Base-by-base conservation (phyloP, 805 yeast species). In the Kodamaea jinghongensis region DNA sequence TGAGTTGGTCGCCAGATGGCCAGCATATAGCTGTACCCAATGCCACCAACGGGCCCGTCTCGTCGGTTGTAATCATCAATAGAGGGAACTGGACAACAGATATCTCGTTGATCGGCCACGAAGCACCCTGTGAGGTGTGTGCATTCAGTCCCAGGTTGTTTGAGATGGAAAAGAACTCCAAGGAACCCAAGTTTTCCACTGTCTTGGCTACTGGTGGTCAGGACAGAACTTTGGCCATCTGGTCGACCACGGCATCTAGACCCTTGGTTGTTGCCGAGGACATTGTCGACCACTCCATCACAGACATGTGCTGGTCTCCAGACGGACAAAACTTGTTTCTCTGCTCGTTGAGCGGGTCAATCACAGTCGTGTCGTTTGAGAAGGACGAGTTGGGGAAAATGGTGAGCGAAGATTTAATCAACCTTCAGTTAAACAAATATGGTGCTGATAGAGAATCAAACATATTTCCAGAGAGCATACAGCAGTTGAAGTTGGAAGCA, bases 201-300 rank as follows among this genome's bases (percentile, higher is more conserved):
- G 76, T 91, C 0, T 70, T 91, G n/a, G 96, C 97, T 2, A 85
- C 96, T 20, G 96, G 91, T 10, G 98, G 98, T 8, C 98, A 91
- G 61, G 99, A 91, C 61, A 81, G 86, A 52, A 76, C 89, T 1
- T 61, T 93, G 28, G 95, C 89, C 0, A 69, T 91, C 4, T 91
- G 99, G 99, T 81, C 81, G 52, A 91, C 96, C 0, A 63, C 76
- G 2, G 73, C 72, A 38, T 76, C 89, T 4, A 71, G 86, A 36
- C 98, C 99, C 1, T 60, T 93, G 35, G 73, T 86, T 9, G 86
- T 89, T 6, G 86, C 90, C 1, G 78, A 78, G 29, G 95, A 90
- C 46, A 73, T 91, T 11, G 76, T 84, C 3, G 68, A 71, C 28
- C 87, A 85, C 48, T 75, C 96, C 0, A 83, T 93, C 22, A 88